Conservation (phyloP, 2,329 filamentous ascomycete species). For the Trichoderma sp. region DNA sequence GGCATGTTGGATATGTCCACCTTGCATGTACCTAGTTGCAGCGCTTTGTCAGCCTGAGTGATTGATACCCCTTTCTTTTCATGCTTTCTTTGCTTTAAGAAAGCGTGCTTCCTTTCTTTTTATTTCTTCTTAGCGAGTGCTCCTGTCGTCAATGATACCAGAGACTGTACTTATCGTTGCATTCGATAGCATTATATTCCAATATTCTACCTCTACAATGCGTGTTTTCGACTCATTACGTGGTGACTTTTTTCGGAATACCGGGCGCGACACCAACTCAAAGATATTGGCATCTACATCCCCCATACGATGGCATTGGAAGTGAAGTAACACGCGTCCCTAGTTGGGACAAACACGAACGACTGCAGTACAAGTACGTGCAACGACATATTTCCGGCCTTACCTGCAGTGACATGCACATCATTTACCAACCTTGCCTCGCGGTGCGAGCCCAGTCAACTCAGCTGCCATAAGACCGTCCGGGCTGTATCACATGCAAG, state of each 20-base stretch:
- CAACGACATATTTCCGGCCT: too few relatives aligned
- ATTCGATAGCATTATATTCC: constrained; percentile 1
- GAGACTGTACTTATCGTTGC: constrained; percentile 2
- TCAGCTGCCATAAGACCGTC: neutral
- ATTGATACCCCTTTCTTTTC: constrained; percentile 20
- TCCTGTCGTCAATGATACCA: constrained; percentile 20
- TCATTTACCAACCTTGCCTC: too few relatives aligned
- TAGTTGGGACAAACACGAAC: too few relatives aligned
- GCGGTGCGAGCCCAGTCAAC: neutral
- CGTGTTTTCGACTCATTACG: neutral
- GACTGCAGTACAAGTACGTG: too few relatives aligned
- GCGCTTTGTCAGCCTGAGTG: constrained; percentile 22
- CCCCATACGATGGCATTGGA: neutral
- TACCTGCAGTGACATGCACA: too few relatives aligned
- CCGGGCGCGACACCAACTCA: neutral
- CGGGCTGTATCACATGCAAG: neutral
- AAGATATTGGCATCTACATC: too few relatives aligned
- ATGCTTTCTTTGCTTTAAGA: neutral
- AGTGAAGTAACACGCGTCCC: neutral
- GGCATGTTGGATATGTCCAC: constrained; percentile 21
- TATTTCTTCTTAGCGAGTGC: neutral
- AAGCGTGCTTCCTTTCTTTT: neutral
- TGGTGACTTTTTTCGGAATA: too few relatives aligned
- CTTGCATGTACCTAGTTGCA: constrained; percentile 5
- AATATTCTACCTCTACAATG: neutral